phyloP scores from a whole-genome alignment of 2,329 filamentous ascomycete genomes.

The Bipolaris zeicola region DNA sequence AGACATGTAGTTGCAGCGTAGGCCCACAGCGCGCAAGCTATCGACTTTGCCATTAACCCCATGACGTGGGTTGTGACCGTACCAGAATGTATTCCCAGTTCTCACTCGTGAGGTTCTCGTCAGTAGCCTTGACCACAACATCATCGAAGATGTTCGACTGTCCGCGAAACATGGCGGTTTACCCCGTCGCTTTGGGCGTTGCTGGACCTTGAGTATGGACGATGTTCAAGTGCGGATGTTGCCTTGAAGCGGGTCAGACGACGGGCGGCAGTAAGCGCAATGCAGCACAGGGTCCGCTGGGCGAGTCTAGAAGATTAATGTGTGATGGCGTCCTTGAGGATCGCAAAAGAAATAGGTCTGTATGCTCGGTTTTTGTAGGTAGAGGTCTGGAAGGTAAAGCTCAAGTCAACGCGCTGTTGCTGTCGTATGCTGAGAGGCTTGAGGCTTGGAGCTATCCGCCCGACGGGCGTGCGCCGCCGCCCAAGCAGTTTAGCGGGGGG shows the following conservation, averaged over 20 bases:
- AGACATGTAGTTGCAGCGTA: not conserved
- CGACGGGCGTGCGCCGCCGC: constrained; percentile 7
- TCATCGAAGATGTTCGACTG: constrained; percentile 73
- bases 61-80: constrained; percentile 21
- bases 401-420: constrained; percentile 13
- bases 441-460: constrained; percentile 30
- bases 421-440: constrained; percentile 20
- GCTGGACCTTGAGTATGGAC: not conserved
- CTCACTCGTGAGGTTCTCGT: constrained; percentile 92
- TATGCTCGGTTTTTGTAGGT: not conserved
- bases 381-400: not conserved
- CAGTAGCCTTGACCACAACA: constrained; percentile 81
- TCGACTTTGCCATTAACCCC: not conserved
- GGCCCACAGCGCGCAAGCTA: not conserved
- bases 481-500: constrained; percentile 15
- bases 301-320: not conserved
- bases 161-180: constrained; percentile 53
- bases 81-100: constrained; percentile 75
- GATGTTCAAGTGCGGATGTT: constrained; percentile 5
- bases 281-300: not conserved
- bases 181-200: constrained; percentile 11
- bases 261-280: not conserved
- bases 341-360: not conserved
- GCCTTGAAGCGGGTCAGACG: constrained; percentile 9
- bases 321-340: not conserved